phyloP scores from a whole-genome alignment of 2,329 filamentous ascomycete genomes.

The Ophiostoma ulmi region DNA sequence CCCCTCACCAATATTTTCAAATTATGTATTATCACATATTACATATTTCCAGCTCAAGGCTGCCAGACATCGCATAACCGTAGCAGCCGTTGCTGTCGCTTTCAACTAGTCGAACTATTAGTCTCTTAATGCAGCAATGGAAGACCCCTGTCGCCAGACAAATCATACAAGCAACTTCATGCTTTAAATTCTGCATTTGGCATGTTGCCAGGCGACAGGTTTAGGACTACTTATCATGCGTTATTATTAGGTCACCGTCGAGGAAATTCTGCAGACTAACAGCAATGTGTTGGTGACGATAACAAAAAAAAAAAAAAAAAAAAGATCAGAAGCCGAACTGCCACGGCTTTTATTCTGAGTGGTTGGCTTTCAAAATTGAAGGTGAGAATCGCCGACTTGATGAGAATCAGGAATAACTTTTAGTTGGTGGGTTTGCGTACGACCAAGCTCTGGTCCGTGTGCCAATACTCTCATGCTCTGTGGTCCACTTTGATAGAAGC shows the following conservation, averaged over 20 bases:
- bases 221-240: background rate
- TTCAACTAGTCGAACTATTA: background rate
- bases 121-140: constrained; percentile 6
- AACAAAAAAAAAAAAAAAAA: too few relatives aligned
- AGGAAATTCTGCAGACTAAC: background rate
- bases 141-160: background rate
- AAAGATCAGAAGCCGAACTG: background rate
- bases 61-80: constrained; percentile 3
- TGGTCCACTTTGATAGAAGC: background rate
- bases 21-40: background rate
- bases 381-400: background rate
- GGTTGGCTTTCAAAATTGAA: background rate
- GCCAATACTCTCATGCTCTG: background rate
- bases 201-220: background rate
- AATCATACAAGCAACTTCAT: background rate
- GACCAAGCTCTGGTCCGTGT: background rate
- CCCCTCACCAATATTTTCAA: background rate
- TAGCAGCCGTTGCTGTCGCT: background rate
- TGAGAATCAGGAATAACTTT: background rate
- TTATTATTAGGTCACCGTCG: background rate
- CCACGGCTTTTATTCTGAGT: background rate
- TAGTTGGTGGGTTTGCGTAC: background rate
- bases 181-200: background rate
- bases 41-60: background rate
- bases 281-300: background rate